Evolutionary conservation across 2,329 filamentous ascomycete species (phyloP).

Genomic region (Arthrobotrys conoides): DNA sequence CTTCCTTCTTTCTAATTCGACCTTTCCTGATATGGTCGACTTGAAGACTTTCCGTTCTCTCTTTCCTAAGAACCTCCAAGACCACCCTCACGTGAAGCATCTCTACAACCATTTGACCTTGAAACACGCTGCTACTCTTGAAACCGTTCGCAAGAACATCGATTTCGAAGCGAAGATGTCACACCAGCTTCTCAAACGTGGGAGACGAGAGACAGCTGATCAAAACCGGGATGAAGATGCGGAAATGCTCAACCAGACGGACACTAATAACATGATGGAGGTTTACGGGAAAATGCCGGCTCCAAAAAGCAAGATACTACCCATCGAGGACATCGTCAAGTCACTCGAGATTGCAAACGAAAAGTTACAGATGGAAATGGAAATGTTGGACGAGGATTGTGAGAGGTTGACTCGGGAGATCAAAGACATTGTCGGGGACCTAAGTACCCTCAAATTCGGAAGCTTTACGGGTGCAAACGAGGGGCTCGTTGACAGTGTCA

Average conservation of each 20-base stretch:
- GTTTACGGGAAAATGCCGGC: constrained; percentile 37
- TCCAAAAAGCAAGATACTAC: constrained; percentile 42
- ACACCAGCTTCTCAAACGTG: constrained; percentile 72
- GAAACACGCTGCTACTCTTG: constrained; percentile 78
- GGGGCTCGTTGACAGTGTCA: constrained; percentile 72
- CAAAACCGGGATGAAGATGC: constrained; percentile 72
- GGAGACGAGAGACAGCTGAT: constrained; percentile 69
- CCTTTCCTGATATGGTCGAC: constrained; percentile 80
- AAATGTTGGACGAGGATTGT: constrained; percentile 76
- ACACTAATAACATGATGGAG: constrained; percentile 74
- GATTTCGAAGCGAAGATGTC: constrained; percentile 76
- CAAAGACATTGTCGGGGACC: constrained; percentile 76
- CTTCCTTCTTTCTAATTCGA: constrained; percentile 83
- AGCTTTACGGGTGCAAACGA: constrained; percentile 77
- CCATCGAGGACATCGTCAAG: constrained; percentile 48
- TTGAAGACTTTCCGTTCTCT: constrained; percentile 81
- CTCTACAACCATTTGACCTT: constrained; percentile 86
- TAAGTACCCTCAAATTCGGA: constrained; percentile 88
- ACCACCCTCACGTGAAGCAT: constrained; percentile 76
- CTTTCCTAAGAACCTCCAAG: constrained; percentile 78
- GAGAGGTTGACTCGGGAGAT: constrained; percentile 74
- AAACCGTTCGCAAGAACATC: constrained; percentile 74
- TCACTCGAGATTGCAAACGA: constrained; percentile 77
- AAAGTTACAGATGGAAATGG: constrained; percentile 78
- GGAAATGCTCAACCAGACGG: constrained; percentile 75